Evolutionary conservation across 73 alveolate species (phyloP), one percentile per base, ranked within the genome.

Genomic region (Tetrahymena malaccensis): DNA sequence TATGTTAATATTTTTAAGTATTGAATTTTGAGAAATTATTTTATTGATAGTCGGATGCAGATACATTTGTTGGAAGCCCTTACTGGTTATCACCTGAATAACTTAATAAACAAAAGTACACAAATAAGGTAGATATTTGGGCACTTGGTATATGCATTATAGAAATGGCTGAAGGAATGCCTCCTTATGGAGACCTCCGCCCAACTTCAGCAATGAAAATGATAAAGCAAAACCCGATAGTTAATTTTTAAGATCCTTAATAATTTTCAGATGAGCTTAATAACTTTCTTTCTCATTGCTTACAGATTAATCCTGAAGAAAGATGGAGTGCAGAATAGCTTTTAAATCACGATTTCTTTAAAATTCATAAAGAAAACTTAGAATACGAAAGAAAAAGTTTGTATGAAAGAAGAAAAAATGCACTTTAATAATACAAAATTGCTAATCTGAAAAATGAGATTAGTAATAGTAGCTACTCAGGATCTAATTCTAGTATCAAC

Each of bases 31-130:
- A 50, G 19, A 70, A 70, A 70, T 70, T 27, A 8, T 70, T 70
- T 70, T 70, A 27, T 19, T 27, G 5, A 70, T 70, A 70, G 89
- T 70, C 89, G 8, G 89, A 70, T 70, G 89, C 89, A 70, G 89
- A 85, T 34, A 70, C 89, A 8, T 70, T 70, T 25, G 89, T 70
- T 27, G 97, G 97, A 11, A 94, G 97, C 15, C 97, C 97, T n/a
- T 96, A 96, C 85, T 96, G 96, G 96, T 93, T 96, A 96, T 94
- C 96, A 34, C 97, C 97, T 19, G 96, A 96, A 96, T 95, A 94
- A 33, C 37, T 70, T 27, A 70, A n/a, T 31, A 70, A 70, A n/a
- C 9, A 70, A n/a, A 70, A 70, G 9, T 70, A 70, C 19, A 70
- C 89, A 27, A 70, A 70, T 25, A 96, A 96, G 94, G 96, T 93